Conservation (phyloP, 1,284 basidiomycete species). For the Nidula niveotomentosa region DNA sequence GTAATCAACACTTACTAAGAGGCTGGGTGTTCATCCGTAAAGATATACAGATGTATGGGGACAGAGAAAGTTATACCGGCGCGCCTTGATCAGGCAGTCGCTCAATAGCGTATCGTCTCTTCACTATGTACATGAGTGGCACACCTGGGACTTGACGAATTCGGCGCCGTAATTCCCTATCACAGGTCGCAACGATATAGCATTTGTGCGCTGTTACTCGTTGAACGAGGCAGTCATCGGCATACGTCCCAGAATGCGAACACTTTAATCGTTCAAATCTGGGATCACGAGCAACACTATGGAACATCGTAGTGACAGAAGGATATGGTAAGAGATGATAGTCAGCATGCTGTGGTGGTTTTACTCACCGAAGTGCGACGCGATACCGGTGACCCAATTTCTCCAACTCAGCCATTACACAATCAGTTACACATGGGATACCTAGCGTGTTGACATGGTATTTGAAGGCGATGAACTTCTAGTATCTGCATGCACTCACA, state of each 20-base stretch:
- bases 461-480: background rate
- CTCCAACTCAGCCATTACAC: conserved; percentile 97
- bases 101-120: conserved; percentile 89
- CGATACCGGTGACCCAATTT: conserved; percentile 97
- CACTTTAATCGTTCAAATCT: conserved; percentile 94
- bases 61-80: conserved; percentile 35
- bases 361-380: conserved; percentile 81
- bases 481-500: conserved; percentile 54
- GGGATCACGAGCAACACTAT: conserved; percentile 93
- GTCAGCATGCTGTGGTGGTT: background rate
- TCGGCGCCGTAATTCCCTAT: conserved; percentile 89
- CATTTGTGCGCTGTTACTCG: conserved; percentile 94
- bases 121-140: conserved; percentile 95
- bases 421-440: conserved; percentile 98
- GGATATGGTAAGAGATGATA: conserved; percentile 5
- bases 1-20: too few species aligned
- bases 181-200: conserved; percentile 98
- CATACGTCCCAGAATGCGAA: conserved; percentile 94
- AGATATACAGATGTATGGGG: too few species aligned
- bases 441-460: conserved; percentile 45
- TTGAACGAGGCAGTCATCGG: conserved; percentile 97
- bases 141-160: conserved; percentile 95
- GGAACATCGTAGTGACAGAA: background rate
- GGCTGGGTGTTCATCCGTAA: too few species aligned
- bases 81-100: conserved; percentile 89